Evolutionary conservation across 2,329 filamentous ascomycete species (phyloP).

Genomic region (Neoascochyta sp.): DNA sequence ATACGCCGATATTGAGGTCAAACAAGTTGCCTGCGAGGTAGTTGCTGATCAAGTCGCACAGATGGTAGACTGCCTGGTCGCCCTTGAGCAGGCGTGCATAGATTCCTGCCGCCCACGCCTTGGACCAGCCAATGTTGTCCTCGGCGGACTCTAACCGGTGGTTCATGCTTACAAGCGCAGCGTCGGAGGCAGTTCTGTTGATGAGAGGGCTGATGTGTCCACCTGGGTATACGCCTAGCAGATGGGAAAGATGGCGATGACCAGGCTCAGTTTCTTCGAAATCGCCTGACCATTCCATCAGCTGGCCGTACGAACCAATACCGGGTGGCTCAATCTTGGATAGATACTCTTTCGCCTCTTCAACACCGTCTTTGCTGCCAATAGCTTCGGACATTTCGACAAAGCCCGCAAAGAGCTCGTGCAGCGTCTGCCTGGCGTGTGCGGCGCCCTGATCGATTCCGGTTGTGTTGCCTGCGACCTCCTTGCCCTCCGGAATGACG

Average conservation of each 20-base stretch:
- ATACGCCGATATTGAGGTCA: slow-evolving; percentile 33
- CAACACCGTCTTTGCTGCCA: neutral
- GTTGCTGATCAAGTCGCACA: slow-evolving; percentile 39
- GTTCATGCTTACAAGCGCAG: slow-evolving; percentile 31
- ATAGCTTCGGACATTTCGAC: slow-evolving; percentile 8
- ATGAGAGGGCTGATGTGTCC: slow-evolving; percentile 40
- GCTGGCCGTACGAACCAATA: slow-evolving; percentile 30
- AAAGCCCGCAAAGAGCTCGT: slow-evolving; percentile 40
- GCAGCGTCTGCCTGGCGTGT: slow-evolving; percentile 41
- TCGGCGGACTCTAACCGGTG: slow-evolving; percentile 15
- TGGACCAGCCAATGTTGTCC: slow-evolving; percentile 52
- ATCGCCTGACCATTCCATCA: slow-evolving; percentile 29
- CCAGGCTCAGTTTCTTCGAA: slow-evolving; percentile 45
- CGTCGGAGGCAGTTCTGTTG: slow-evolving; percentile 32
- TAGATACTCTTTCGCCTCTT: slow-evolving; percentile 5
- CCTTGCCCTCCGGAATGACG: slow-evolving; percentile 20
- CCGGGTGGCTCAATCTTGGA: slow-evolving; percentile 9
- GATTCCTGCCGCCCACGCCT: slow-evolving; percentile 51
- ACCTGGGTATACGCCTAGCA: slow-evolving; percentile 50
- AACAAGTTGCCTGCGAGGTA: slow-evolving; percentile 47
- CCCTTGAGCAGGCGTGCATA: slow-evolving; percentile 46
- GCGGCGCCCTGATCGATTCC: slow-evolving; percentile 48
- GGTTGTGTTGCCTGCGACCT: slow-evolving; percentile 12
- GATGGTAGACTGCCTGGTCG: too few species aligned
- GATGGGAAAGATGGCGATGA: slow-evolving; percentile 51